Evolutionary conservation across 768 basidiomycete genomes (phyloP), one percentile per base, ranked within the genome.

Genomic region (Suillus fuscotomentosus): DNA sequence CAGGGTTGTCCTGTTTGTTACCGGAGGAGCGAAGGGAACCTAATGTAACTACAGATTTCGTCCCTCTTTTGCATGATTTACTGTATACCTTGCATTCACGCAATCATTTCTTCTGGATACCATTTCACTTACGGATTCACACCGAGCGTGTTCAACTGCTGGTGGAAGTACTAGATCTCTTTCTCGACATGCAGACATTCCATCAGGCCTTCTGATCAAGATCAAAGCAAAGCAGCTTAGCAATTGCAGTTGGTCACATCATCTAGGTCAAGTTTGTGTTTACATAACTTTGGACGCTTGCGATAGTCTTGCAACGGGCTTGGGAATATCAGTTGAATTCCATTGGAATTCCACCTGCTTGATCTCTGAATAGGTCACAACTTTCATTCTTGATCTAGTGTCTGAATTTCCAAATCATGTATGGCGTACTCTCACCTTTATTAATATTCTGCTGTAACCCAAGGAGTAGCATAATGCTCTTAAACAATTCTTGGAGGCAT

Each of bases 1-100:
- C 81, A 88, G 45, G 88, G 90, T 2, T 96, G 94, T 75, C 94
- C 94, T 4, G 87, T 92, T 0, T 95, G 94, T 76, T 81, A 84
- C 69, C 81, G 83, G 72, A 81, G 78, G 65, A 81, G 80, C 24
- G 86, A 90, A 67, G 88, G 85, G 14, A 69, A 74, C 60, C 66
- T 77, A 71, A 72, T 70, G 63, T 71, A 56, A 61, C 20, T 27
- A 27, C 17, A 56, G 9, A 7, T 39, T 9, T 61, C 7, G 31
- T 61, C 20, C 34, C 27, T 47, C 53, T 2, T 50, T 15, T 61
- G 36, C 50, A 56, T 38, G 34, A 54, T 61, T 61, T 61, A 60
- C 65, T 61, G 56, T 60, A 62, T 54, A 55, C 53, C 53, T 59
- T 59, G 24, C 39, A 59, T 42, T 24, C 39, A 41, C 39, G 15